Evolutionary conservation across 2,329 filamentous ascomycete species (phyloP).

Genomic region (Colletotrichum agaves): DNA sequence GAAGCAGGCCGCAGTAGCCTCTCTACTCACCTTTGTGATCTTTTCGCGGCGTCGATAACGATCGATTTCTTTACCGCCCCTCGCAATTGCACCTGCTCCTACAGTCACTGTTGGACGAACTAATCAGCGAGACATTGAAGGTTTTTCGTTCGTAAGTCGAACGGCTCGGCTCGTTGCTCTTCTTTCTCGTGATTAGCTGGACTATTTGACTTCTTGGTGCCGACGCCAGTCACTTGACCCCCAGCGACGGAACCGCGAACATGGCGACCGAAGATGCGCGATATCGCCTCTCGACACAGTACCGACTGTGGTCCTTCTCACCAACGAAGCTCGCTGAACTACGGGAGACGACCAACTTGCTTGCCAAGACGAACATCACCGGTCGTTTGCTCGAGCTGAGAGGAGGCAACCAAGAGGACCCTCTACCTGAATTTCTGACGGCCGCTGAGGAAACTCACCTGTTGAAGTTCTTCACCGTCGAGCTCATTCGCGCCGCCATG

Average conservation of each 20-base stretch:
- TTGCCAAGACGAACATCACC: slow-evolving; percentile 73
- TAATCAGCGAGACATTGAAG: too few species aligned
- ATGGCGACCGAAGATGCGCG: slow-evolving; percentile 90
- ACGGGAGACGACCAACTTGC: slow-evolving; percentile 80
- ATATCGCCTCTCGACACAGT: slow-evolving; percentile 92
- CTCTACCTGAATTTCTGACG: slow-evolving; percentile 80
- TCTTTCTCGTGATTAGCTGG: background rate
- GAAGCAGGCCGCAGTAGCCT: too few species aligned
- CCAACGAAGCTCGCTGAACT: slow-evolving; percentile 75
- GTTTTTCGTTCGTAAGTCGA: too few species aligned
- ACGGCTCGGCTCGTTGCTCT: too few species aligned
- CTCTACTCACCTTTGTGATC: background rate
- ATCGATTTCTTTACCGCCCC: background rate
- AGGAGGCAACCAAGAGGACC: slow-evolving; percentile 42
- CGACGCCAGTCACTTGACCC: background rate
- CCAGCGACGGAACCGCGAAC: background rate
- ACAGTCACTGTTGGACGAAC: too few species aligned
- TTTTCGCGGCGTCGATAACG: background rate
- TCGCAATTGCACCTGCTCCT: background rate
- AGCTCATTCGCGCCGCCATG: slow-evolving; percentile 66
- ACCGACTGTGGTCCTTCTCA: slow-evolving; percentile 91
- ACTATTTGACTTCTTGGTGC: background rate
- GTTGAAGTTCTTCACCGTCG: slow-evolving; percentile 78
- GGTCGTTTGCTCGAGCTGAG: slow-evolving; percentile 60
- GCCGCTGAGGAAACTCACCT: slow-evolving; percentile 85